Evolutionary conservation across 1,139 yeast species (phyloP).

Genomic region (Lizanozyma gosingica): DNA sequence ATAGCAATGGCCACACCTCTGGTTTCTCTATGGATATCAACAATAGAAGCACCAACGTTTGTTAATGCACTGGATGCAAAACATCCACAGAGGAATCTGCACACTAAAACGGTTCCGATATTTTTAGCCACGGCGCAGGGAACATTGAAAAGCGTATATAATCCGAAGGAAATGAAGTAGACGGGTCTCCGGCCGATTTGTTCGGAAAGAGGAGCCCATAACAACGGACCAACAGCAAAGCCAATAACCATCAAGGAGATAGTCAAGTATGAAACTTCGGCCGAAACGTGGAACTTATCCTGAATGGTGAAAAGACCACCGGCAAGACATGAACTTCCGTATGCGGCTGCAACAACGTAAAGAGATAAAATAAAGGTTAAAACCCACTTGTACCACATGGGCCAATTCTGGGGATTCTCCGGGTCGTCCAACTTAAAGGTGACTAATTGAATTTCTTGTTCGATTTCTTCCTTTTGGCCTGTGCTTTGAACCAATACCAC

Average conservation of each 20-base stretch:
- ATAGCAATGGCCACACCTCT: constrained; percentile 88
- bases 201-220: constrained; percentile 89
- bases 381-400: constrained; percentile 44
- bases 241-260: constrained; percentile 88
- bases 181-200: constrained; percentile 82
- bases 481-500: constrained; percentile 10
- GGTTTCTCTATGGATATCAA: constrained; percentile 72
- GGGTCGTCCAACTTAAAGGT: constrained; percentile 73
- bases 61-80: constrained; percentile 79
- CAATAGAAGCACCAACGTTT: constrained; percentile 83
- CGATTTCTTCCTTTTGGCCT: constrained; percentile 22
- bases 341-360: constrained; percentile 78
- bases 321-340: constrained; percentile 85
- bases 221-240: constrained; percentile 75
- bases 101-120: constrained; percentile 69
- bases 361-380: constrained; percentile 60
- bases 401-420: constrained; percentile 85
- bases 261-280: constrained; percentile 70
- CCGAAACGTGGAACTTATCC: constrained; percentile 56
- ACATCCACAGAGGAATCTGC: constrained; percentile 82
- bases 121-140: constrained; percentile 86
- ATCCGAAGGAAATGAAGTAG: constrained; percentile 63
- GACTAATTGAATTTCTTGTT: constrained; percentile 70
- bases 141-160: constrained; percentile 72
- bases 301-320: constrained; percentile 65